Base-by-base conservation (phyloP, 805 yeast species). In the Pichia ethanolica region DNA sequence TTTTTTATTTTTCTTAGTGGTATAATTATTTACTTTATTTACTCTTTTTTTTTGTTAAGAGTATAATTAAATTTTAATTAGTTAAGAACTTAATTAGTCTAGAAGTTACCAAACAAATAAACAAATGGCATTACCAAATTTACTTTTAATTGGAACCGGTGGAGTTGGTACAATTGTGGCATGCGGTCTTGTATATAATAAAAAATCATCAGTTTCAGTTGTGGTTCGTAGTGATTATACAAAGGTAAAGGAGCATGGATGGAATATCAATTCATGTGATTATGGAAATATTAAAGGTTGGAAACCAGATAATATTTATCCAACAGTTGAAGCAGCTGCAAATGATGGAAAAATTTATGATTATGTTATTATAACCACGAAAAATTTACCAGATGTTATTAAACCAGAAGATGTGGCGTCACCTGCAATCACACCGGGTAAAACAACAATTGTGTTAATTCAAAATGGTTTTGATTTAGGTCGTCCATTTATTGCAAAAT, bases 91-190 rank as follows among this genome's bases (percentile, higher is more conserved):
- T 30, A 30, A 30, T 30, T 30, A 30, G 32, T 30, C 9, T 2
- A 30, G 3, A 30, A 30, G 3, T 3, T 30, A 30, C 9, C 20
- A 20, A 20, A 20, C 20, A 20, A 20, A 20, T 20, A 20, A 20
- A 20, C 3, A 20, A 20, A 20, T 20, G 20, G 20, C 20, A 32
- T 32, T 34, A n/a, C 45, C 52, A 26, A 52, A 48, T 4, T 39
- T 56, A 10, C 38, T 56, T 13, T 67, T 85, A 7, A 74, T 86
- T 34, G 95, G 95, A 7, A 75, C 88, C 2, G 96, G 95, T 11
- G 95, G 95, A 25, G 90, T 87, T 7, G 96, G 96, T 32, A 73
- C 86, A 2, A 77, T 87, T 33, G 81, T 82, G 5, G 88, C 93
- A 0, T 72, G 78, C 44, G 79, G 86, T 0, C 69, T 87, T 32